Base-by-base conservation (phyloP, 2,329 filamentous ascomycete species). In the Paecilomyces variotii region DNA sequence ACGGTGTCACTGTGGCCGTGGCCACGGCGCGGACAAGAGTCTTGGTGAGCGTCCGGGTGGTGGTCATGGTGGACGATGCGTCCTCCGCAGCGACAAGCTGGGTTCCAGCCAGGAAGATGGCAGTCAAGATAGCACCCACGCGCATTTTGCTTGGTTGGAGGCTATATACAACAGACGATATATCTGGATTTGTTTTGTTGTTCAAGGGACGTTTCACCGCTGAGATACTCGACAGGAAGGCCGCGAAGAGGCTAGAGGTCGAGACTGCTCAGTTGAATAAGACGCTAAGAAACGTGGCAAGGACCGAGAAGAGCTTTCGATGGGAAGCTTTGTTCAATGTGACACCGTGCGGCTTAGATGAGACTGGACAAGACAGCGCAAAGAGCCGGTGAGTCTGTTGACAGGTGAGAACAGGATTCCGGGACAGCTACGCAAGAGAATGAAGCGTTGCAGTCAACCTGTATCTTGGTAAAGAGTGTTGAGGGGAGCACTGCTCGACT, bases 11-110 rank as follows among this genome's bases (percentile, higher is more conserved):
- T 7, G 50, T 63, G 55, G 64, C 60, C 54, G 70, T 63, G 1
- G 71, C 63, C 35, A 70, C 70, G 56, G 39, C 39, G 19, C 39
- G 39, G 39, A 45, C 19, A 19, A 45, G 39, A 45, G 39, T 45
- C n/a, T 70, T 67, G 11, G 77, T 74, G 19, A 81, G 76, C 51
- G 77, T 75, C 14, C 78, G 77, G 3, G 74, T 55, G 19, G 77
- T 63, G 26, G 78, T 78, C 62, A 79, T 79, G 26, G 75, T 74
- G 60, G 67, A 61, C 55, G 70, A 32, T 71, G 54, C 63, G 65
- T 32, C 30, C 45, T 70, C 67, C 19, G 67, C 70, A 56, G 65
- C 66, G 53, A 66, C 64, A n/a, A 71, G 59, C 59, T 70, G 70
- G 58, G 68, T 63, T 51, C 67, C 71, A 24, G 69, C 66, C 51